Evolutionary conservation across 2,329 filamentous ascomycete species (phyloP).

Genomic region (Calonectria multiphialidica): DNA sequence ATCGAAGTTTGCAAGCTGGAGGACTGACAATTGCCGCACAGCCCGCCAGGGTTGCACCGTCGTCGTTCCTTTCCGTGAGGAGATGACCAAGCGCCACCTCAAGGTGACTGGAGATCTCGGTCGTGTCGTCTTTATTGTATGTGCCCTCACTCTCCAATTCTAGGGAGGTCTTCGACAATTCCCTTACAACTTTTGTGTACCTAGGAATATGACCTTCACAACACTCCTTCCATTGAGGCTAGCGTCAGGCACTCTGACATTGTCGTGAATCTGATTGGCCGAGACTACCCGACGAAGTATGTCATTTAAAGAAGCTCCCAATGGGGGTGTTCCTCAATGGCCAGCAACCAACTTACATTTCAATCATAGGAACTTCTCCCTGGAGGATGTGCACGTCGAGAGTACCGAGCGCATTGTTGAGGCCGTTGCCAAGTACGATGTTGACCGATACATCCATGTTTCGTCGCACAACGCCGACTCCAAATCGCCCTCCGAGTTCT

Average conservation of each 20-base stretch:
- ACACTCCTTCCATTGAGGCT: constrained; percentile 95
- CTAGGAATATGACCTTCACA: constrained; percentile 93
- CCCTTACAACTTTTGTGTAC: constrained; percentile 31
- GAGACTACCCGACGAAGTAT: constrained; percentile 96
- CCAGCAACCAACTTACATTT: constrained; percentile 34
- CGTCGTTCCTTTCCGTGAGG: constrained; percentile 92
- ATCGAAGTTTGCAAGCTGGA: not conserved
- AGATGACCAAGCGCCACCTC: constrained; percentile 97
- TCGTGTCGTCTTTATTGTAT: constrained; percentile 85
- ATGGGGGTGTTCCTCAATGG: not conserved
- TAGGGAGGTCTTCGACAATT: not conserved
- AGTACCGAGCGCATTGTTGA: constrained; percentile 93
- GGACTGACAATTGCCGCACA: constrained; percentile 52
- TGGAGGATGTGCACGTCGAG: constrained; percentile 94
- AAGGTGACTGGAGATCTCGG: constrained; percentile 97
- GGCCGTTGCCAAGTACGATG: constrained; percentile 96
- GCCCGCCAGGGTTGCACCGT: constrained; percentile 95
- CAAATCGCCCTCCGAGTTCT: constrained; percentile 89
- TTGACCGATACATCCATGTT: constrained; percentile 96
- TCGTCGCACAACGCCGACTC: constrained; percentile 92
- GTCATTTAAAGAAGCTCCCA: constrained; percentile 15
- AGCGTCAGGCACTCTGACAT: constrained; percentile 97
- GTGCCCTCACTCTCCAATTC: constrained; percentile 37
- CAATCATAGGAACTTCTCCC: constrained; percentile 83
- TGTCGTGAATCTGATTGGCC: constrained; percentile 95